A percentile compares a stretch with the other conserved stretches of the same genome.
Evolutionary conservation across 148 eudicot genomes (phyloP).

Genomic region (Simmondsia chinensis): DNA sequence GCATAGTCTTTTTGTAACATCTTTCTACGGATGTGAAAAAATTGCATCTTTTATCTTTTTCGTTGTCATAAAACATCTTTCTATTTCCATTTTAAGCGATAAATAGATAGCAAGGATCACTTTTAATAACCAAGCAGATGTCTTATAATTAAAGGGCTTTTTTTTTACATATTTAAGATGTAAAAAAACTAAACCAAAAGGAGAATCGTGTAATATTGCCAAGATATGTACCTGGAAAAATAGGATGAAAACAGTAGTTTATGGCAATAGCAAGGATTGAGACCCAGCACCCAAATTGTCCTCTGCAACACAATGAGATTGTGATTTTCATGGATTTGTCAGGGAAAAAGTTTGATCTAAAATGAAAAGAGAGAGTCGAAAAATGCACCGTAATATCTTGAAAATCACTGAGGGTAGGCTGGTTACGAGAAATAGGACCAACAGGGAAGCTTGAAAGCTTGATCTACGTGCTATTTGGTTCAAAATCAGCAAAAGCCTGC

Average conservation of each 20-base stretch:
- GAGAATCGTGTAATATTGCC: too few species aligned
- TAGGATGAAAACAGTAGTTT: constrained; percentile 22
- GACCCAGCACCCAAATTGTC: constrained; percentile 44
- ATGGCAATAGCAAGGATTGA: constrained; percentile 28
- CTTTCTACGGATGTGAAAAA: too few species aligned
- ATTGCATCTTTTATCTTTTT: too few species aligned
- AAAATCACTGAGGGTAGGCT: constrained; percentile 30
- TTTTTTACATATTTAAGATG: too few species aligned
- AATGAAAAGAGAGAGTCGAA: background rate
- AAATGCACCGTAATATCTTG: constrained; percentile 27
- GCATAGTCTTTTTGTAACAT: too few species aligned
- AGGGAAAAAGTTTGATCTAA: background rate
- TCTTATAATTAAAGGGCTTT: too few species aligned
- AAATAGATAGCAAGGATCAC: too few species aligned
- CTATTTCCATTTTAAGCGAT: too few species aligned
- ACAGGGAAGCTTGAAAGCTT: constrained; percentile 24
- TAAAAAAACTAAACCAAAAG: too few species aligned
- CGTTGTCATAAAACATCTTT: too few species aligned
- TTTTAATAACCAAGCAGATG: too few species aligned
- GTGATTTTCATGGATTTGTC: constrained; percentile 1
- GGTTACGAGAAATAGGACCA: constrained; percentile 23
- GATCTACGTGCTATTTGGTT: constrained; percentile 32
- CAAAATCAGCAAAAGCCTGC: constrained; percentile 27
- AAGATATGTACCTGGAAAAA: constrained; percentile 23
- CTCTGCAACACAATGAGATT: constrained; percentile 28